Evolutionary conservation across 257 asterid genomes (phyloP).

Genomic region (Vinca minor): DNA sequence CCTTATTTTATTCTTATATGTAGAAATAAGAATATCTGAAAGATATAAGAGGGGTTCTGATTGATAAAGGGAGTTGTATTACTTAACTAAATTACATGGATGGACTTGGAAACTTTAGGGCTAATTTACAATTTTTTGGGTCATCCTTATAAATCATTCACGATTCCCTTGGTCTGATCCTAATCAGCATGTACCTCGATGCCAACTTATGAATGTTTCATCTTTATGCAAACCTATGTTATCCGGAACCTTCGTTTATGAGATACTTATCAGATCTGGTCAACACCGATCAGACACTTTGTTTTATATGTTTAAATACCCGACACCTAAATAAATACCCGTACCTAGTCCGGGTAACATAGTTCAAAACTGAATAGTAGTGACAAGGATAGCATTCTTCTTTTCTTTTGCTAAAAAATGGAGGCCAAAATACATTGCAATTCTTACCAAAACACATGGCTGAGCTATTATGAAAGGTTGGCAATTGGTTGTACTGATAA

Average conservation of each 20-base stretch:
- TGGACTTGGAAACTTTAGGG: neutral
- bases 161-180: too few relatives aligned
- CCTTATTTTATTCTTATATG: neutral
- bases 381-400: neutral
- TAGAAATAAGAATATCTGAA: neutral
- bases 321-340: too few relatives aligned
- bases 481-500: constrained; percentile 21
- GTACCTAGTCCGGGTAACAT: too few relatives aligned
- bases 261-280: too few relatives aligned
- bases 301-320: too few relatives aligned
- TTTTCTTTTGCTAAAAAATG: neutral
- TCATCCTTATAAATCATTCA: neutral
- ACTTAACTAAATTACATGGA: neutral
- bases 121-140: neutral
- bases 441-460: constrained; percentile 9
- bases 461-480: constrained; percentile 29
- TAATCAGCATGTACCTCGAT: neutral
- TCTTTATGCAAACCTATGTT: neutral
- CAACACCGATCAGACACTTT: too few relatives aligned
- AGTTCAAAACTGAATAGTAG: neutral
- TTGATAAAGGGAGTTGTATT: neutral
- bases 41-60: neutral
- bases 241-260: too few relatives aligned
- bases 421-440: constrained; percentile 10
- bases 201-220: neutral